phyloP scores from a whole-genome alignment of 495 filamentous ascomycete genomes.

The Neurospora sp. region DNA sequence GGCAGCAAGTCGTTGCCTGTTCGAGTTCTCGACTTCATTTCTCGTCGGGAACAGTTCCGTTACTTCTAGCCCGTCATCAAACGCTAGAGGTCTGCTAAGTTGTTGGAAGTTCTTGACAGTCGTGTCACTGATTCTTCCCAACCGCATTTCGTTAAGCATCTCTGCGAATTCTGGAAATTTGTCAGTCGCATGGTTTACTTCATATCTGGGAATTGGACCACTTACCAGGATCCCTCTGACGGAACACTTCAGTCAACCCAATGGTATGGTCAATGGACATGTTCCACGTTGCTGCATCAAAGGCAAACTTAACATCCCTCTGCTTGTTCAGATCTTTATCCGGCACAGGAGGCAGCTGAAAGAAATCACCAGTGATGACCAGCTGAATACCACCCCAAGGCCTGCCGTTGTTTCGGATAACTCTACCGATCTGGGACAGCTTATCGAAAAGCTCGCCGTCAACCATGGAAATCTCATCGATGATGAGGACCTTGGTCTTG shows the following conservation, averaged over 20 bases:
- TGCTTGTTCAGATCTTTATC: slow-evolving; percentile 44
- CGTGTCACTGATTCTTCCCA: slow-evolving; percentile 62
- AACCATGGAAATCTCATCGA: slow-evolving; percentile 98
- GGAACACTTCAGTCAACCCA: slow-evolving; percentile 88
- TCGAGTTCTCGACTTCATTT: slow-evolving; percentile 79
- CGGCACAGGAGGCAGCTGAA: slow-evolving; percentile 90
- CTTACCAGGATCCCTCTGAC: slow-evolving; percentile 79
- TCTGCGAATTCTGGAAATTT: slow-evolving; percentile 57
- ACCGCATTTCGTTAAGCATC: slow-evolving; percentile 96
- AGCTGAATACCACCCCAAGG: slow-evolving; percentile 96
- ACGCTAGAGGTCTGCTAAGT: slow-evolving; percentile 58
- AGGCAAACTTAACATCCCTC: slow-evolving; percentile 73
- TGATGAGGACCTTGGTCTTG: slow-evolving; percentile 70
- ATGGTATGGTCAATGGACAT: slow-evolving; percentile 93
- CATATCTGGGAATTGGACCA: neutral
- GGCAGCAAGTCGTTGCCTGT: slow-evolving; percentile 58
- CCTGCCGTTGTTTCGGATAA: slow-evolving; percentile 70
- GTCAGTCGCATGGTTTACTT: slow-evolving; percentile 8
- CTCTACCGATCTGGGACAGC: slow-evolving; percentile 77
- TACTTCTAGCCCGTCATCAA: slow-evolving; percentile 69
- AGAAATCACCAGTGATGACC: slow-evolving; percentile 94
- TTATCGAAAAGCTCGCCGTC: slow-evolving; percentile 97
- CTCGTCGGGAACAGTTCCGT: slow-evolving; percentile 95
- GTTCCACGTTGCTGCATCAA: slow-evolving; percentile 83
- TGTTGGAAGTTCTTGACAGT: slow-evolving; percentile 63